Conservation (phyloP, 352 stramenopile species). For the Pythium monospermum region DNA sequence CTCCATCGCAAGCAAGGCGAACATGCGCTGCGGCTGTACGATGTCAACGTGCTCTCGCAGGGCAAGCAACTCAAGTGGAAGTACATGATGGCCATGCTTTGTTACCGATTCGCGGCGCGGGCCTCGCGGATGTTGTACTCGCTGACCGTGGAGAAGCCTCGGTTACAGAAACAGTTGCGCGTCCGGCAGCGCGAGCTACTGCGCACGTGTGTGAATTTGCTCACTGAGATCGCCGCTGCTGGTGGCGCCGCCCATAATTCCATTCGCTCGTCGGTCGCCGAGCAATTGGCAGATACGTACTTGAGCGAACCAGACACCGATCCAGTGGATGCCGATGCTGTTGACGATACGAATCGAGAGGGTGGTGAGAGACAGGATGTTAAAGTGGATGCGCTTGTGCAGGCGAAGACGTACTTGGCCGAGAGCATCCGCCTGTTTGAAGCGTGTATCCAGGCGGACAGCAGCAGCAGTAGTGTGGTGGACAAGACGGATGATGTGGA, state of each 20-base stretch:
- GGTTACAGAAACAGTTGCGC: constrained; percentile 59
- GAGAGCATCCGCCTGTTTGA: constrained; percentile 73
- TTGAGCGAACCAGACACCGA: constrained; percentile 38
- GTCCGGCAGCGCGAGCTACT: constrained; percentile 73
- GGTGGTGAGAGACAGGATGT: neutral
- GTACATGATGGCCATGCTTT: constrained; percentile 90
- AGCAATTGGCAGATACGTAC: constrained; percentile 82
- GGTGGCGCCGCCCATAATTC: constrained; percentile 60
- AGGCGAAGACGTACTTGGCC: constrained; percentile 60
- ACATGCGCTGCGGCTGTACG: constrained; percentile 71
- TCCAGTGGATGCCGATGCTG: constrained; percentile 4
- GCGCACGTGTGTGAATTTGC: constrained; percentile 64
- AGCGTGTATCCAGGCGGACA: constrained; percentile 43
- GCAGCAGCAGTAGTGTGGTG: no score
- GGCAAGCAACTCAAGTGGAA: constrained; percentile 87
- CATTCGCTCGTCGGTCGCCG: constrained; percentile 74
- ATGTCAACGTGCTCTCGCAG: constrained; percentile 77
- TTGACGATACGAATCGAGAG: constrained; percentile 20
- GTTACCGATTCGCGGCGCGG: constrained; percentile 77
- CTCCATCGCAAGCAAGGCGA: constrained; percentile 78
- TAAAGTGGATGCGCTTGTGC: constrained; percentile 16
- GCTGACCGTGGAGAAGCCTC: constrained; percentile 43
- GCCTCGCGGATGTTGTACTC: constrained; percentile 62
- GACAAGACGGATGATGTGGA: constrained; percentile 4
- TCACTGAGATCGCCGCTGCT: constrained; percentile 62